Conservation (phyloP, 2,329 filamentous ascomycete genomes). For the Metarhizium brunneum region DNA sequence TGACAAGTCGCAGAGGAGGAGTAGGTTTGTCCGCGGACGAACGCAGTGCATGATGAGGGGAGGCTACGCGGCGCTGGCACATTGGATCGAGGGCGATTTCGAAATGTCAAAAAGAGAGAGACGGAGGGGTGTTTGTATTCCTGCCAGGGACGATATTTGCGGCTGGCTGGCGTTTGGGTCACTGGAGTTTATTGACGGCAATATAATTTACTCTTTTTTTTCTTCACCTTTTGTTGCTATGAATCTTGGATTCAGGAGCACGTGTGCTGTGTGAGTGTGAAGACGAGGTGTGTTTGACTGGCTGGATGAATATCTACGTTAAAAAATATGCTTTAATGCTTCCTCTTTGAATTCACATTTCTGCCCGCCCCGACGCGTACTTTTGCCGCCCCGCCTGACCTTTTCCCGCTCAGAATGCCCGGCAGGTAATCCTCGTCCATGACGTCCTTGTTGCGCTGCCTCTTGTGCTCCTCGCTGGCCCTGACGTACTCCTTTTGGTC, state of each 20-base stretch:
- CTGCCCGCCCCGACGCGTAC: constrained; percentile 77
- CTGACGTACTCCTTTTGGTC: constrained; percentile 89
- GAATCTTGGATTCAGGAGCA: too few species aligned
- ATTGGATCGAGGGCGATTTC: too few species aligned
- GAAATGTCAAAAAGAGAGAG: too few species aligned
- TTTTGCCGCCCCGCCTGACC: constrained; percentile 54
- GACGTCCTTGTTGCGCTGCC: constrained; percentile 64
- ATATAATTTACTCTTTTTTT: background rate
- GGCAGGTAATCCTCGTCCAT: constrained; percentile 96
- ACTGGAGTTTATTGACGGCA: background rate
- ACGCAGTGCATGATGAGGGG: background rate
- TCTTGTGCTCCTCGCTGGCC: constrained; percentile 53
- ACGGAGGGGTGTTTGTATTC: too few species aligned
- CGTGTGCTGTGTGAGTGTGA: too few species aligned
- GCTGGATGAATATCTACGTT: too few species aligned
- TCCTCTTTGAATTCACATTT: constrained; percentile 73
- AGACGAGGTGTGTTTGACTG: too few species aligned
- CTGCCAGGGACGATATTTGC: background rate
- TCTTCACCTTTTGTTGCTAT: background rate
- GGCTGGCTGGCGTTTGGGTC: background rate
- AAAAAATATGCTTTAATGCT: constrained; percentile 26
- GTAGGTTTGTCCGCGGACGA: background rate
- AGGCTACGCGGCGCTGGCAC: too few species aligned
- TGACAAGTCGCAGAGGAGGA: constrained; percentile 1
- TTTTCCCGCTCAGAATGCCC: constrained; percentile 70